Evolutionary conservation across 1,284 basidiomycete genomes (phyloP), one percentile per base, ranked within the genome.

Genomic region (Austropuccinia psidii): DNA sequence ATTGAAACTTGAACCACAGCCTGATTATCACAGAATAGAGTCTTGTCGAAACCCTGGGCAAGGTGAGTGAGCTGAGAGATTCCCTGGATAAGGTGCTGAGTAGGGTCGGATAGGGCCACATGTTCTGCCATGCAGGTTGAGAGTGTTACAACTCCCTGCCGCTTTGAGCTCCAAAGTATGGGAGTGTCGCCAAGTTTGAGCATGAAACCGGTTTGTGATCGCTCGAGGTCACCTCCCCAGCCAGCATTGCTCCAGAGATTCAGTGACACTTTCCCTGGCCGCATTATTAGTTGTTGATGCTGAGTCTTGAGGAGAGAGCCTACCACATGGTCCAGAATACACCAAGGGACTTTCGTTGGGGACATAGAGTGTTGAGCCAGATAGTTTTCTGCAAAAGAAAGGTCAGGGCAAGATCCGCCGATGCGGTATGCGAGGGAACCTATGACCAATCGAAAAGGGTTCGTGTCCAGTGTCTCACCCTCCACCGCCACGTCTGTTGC

Each of bases 311-410:
- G 17, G 4, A 68, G 15, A 41, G 24, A 68, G 13, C 29, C 31
- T 17, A 68, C 13, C 19, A 55, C 13, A 15, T 35, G 39, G n/a
- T 55, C 27, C 4, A 68, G 29, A 4, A 37, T 39, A 11, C 41
- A 41, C 66, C 66, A 68, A 24, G 54, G 37, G 19, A 15, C 15
- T 27, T n/a, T 21, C 13, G 45, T 24, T 13, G 66, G 66, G 1
- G 29, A 21, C 5, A 11, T 27, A n/a, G 50, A 39, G 35, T 39
- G 57, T 39, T 21, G 5, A 8, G 66, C 49, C 9, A 68, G 24
- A 13, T 55, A 57, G 52, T 68, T 68, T 4, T 55, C 66, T 57
- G 21, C 8, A 43, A 55, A 68, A 2, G 49, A 13, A 24, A 55
- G 45, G 39, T 68, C 66, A 37, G 66, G 66, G 2, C 39, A 11